A percentile compares a stretch with the other conserved stretches of the same genome.
Conservation (phyloP, 1,284 basidiomycete species). For the Heliocybe sulcata region DNA sequence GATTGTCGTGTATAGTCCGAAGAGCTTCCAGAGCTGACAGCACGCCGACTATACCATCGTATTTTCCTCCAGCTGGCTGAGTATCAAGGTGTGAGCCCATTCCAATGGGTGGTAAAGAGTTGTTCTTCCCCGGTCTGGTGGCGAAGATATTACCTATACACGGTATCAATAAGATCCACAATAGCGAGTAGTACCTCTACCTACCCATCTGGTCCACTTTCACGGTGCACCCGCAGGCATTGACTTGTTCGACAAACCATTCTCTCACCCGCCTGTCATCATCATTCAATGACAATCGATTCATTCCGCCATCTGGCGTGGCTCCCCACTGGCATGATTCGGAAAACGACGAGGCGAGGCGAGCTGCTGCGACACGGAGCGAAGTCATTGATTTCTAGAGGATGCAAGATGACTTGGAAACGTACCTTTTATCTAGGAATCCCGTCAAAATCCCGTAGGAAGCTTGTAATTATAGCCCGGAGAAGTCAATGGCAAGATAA, state of each 20-base stretch:
- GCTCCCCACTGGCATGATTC: background rate
- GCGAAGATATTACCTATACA: constrained; percentile 14
- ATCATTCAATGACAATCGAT: constrained; percentile 12
- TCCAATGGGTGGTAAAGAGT: constrained; percentile 10
- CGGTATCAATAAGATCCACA: background rate
- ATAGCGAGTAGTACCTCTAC: too few relatives aligned
- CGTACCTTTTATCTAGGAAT: too few relatives aligned
- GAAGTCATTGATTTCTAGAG: background rate
- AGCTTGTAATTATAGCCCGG: too few relatives aligned
- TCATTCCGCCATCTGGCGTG: constrained; percentile 1
- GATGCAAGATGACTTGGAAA: background rate
- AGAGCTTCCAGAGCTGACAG: constrained; percentile 15
- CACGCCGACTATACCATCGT: constrained; percentile 19
- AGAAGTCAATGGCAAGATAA: too few relatives aligned
- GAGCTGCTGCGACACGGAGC: background rate
- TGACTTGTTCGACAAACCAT: constrained; percentile 14
- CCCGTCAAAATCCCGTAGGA: too few relatives aligned
- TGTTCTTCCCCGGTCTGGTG: constrained; percentile 10
- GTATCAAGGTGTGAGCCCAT: constrained; percentile 16
- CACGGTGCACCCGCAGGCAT: constrained; percentile 13
- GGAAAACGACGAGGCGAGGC: background rate
- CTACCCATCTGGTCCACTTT: constrained; percentile 5
- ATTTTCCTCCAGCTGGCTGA: constrained; percentile 16
- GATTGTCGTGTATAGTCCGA: constrained; percentile 14
- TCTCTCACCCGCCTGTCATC: constrained; percentile 13